Evolutionary conservation across 2,329 filamentous ascomycete genomes (phyloP).

Genomic region (Paraphoma sp.): DNA sequence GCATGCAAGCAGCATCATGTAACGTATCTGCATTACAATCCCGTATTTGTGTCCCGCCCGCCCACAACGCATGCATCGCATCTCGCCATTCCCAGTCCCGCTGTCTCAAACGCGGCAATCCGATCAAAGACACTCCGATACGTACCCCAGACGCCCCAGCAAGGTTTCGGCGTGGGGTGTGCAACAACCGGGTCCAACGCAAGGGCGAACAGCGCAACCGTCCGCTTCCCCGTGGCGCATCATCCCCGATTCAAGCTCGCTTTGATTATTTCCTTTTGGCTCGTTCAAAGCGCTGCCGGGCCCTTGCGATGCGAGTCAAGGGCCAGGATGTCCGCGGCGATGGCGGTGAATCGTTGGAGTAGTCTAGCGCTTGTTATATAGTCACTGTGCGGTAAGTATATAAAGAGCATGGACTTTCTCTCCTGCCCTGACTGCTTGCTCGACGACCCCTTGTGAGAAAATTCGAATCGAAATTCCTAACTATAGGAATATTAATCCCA

Average conservation of each 20-base stretch:
- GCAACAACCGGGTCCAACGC: constrained; percentile 33
- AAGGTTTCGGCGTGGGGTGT: constrained; percentile 41
- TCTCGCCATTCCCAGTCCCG: not conserved
- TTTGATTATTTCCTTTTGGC: constrained; percentile 36
- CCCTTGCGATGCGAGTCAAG: constrained; percentile 37
- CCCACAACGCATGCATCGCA: constrained; percentile 7
- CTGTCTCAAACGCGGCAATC: not conserved
- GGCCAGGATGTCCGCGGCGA: not conserved
- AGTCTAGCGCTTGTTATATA: not conserved
- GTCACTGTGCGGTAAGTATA: too few species aligned
- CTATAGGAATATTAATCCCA: too few species aligned
- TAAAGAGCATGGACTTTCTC: constrained; percentile 30
- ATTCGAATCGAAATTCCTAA: constrained; percentile 19
- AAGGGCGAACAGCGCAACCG: constrained; percentile 34
- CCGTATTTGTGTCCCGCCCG: constrained; percentile 9
- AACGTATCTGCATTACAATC: constrained; percentile 2
- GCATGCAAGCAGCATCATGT: not conserved
- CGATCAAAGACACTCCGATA: constrained; percentile 18
- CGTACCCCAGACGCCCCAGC: constrained; percentile 26
- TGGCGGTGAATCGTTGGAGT: constrained; percentile 31
- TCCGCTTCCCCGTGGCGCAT: constrained; percentile 33
- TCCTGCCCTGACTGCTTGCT: too few species aligned
- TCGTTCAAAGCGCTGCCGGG: constrained; percentile 32
- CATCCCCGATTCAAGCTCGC: constrained; percentile 4
- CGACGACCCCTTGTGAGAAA: too few species aligned